Conservation (phyloP, 371 early-diverging fungal genomes). For the Rhizopus stolonifer region DNA sequence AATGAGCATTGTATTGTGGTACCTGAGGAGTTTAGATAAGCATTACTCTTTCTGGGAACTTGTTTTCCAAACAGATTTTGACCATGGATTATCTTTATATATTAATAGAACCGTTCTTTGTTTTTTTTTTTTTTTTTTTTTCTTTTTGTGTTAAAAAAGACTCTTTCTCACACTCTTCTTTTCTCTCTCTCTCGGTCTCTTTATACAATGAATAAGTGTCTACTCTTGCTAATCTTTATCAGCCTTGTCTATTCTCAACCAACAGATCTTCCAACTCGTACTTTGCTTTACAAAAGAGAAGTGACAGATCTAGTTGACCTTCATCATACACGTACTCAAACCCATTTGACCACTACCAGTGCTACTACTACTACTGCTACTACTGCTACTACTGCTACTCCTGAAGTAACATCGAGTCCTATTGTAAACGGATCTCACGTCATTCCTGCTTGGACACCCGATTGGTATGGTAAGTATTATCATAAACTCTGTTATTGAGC, state of each 20-base stretch:
- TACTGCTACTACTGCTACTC: too few species aligned
- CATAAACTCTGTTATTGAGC: too few species aligned
- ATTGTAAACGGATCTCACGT: too few species aligned
- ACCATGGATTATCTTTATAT: too few species aligned
- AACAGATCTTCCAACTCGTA: too few species aligned
- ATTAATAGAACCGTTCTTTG: too few species aligned
- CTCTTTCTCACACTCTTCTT: background rate
- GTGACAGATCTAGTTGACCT: conserved; percentile 1
- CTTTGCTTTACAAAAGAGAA: conserved; percentile 5
- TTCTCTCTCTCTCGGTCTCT: background rate
- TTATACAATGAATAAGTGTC: background rate
- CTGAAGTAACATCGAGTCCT: too few species aligned
- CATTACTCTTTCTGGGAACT: background rate
- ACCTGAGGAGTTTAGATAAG: background rate
- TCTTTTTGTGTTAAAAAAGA: background rate
- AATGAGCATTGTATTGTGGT: background rate
- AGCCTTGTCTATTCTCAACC: background rate
- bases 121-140: too few species aligned
- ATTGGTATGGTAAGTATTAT: conserved; percentile 16
- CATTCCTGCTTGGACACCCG: conserved; percentile 3
- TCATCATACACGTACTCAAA: conserved; percentile 2
- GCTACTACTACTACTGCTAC: too few species aligned
- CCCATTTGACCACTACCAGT: too few species aligned
- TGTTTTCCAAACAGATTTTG: background rate
- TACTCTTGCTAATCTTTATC: background rate